These are phyloP conservation scores for Cryphonectria parasitica DNA, from an alignment of 2,329 filamentous ascomycete genomes.

Conservation along the genomic window DNA sequence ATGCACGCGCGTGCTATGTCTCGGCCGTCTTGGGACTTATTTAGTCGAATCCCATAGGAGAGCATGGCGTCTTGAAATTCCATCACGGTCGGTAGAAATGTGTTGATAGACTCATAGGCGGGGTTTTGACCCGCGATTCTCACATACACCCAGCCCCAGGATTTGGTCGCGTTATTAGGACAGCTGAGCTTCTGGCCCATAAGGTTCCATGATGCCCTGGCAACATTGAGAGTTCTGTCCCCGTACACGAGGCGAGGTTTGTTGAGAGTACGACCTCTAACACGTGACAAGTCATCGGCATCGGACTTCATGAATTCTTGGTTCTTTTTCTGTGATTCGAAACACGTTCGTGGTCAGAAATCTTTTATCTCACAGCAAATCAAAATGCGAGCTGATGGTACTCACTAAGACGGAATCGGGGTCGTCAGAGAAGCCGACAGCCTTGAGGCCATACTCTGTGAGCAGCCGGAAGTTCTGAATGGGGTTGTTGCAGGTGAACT, in stretches of 20 bases:
- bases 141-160: neutral
- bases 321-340: neutral
- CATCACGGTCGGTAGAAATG: neutral
- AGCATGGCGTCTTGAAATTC: neutral
- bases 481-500: conserved; percentile 55
- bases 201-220: neutral
- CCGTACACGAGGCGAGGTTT: neutral
- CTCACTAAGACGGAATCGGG: conserved; percentile 42
- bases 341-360: neutral
- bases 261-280: neutral
- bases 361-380: neutral
- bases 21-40: neutral
- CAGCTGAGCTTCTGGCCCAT: neutral
- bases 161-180: neutral
- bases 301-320: neutral
- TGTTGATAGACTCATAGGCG: too few species aligned
- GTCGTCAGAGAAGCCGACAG: conserved; percentile 30
- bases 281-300: neutral
- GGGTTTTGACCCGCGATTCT: too few species aligned
- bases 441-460: conserved; percentile 48
- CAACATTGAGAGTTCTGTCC: neutral
- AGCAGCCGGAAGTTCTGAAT: conserved; percentile 60
- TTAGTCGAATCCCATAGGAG: neutral
- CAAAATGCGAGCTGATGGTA: neutral
- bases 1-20: neutral